phyloP scores from a whole-genome alignment of 2,329 filamentous ascomycete genomes.

The Tolypocladium amazonense region DNA sequence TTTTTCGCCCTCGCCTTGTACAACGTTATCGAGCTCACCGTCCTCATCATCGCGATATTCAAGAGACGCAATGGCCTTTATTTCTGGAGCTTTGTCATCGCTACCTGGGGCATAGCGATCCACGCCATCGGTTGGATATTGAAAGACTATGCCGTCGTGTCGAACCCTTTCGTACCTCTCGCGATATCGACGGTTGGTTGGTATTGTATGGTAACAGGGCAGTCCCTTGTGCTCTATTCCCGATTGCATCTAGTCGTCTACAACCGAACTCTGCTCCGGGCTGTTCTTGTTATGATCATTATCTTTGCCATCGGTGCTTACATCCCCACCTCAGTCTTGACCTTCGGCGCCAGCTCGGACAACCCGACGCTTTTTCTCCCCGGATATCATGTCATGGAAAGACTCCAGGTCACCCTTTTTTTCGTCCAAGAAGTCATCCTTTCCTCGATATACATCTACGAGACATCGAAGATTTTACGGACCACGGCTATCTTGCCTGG shows the following conservation, averaged over 20 bases:
- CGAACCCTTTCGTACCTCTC: not conserved
- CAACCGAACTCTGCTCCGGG: not conserved
- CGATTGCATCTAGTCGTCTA: not conserved
- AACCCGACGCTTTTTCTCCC: not conserved
- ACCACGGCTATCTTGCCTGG: not conserved
- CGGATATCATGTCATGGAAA: not conserved
- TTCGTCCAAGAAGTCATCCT: not conserved
- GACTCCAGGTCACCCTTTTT: not conserved
- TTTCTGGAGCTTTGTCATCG: constrained; percentile 24
- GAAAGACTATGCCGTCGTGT: not conserved
- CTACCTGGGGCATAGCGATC: constrained; percentile 19
- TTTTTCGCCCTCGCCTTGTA: constrained; percentile 12
- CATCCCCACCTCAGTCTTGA: not conserved
- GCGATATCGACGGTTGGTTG: constrained; percentile 17
- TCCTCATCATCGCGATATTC: constrained; percentile 20
- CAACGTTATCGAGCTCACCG: constrained; percentile 22
- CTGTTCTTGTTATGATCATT: constrained; percentile 12
- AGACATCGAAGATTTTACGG: not conserved
- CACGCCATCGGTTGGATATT: not conserved
- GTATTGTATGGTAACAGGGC: not conserved
- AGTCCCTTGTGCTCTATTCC: not conserved
- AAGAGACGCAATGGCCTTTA: constrained; percentile 20
- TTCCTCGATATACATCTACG: not conserved
- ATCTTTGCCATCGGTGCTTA: not conserved
- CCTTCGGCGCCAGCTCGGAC: not conserved